phyloP scores from a whole-genome alignment of 441 rosid genomes.

The Gossypium gossypioides region DNA sequence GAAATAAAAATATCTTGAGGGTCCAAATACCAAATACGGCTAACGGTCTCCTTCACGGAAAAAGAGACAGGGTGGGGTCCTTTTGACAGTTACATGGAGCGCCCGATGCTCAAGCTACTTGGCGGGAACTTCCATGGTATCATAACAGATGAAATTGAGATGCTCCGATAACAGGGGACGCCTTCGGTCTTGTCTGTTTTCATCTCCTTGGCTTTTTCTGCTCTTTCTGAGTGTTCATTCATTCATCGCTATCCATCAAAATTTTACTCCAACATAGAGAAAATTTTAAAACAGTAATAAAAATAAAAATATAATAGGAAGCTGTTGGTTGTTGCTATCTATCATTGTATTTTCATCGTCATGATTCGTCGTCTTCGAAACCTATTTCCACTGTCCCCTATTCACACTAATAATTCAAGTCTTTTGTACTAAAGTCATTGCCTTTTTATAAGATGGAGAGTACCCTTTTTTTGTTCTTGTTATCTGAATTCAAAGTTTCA shows the following conservation, averaged over 20 bases:
- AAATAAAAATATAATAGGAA: neutral
- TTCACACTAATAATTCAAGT: neutral
- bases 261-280: neutral
- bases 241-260: neutral
- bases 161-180: neutral
- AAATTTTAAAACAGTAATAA: neutral
- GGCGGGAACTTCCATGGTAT: constrained; percentile 10
- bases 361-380: neutral
- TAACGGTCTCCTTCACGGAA: neutral
- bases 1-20: neutral
- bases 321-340: neutral
- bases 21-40: neutral
- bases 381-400: neutral
- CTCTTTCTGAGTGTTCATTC: neutral
- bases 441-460: neutral
- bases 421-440: neutral
- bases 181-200: neutral
- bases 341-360: neutral
- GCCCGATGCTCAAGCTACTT: neutral
- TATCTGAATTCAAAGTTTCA: neutral
- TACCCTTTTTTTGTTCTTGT: neutral
- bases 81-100: neutral
- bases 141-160: neutral
- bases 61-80: neutral
- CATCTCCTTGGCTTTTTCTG: neutral